Evolutionary conservation across 2,329 filamentous ascomycete genomes (phyloP).

Genomic region (Colletotrichum tanaceti): DNA sequence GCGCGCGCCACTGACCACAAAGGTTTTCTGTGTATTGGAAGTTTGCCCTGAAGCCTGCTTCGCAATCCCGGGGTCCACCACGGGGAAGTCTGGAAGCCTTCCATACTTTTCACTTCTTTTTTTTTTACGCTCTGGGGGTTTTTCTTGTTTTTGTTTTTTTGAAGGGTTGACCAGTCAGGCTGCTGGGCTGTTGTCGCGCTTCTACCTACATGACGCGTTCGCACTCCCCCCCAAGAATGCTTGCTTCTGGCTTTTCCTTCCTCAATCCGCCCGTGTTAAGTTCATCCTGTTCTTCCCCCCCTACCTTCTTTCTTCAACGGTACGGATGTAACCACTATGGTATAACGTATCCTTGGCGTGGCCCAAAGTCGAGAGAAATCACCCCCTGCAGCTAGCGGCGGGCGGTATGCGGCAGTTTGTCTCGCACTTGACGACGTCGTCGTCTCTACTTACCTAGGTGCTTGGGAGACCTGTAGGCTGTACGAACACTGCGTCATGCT

Average conservation of each 20-base stretch:
- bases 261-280: background rate
- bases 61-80: constrained; percentile 15
- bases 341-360: background rate
- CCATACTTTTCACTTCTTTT: constrained; percentile 21
- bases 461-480: too few species aligned
- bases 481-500: background rate
- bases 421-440: constrained; percentile 13
- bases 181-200: constrained; percentile 9
- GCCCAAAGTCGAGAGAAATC: background rate
- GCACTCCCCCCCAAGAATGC: background rate
- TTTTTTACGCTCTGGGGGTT: too few species aligned
- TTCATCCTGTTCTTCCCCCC: background rate
- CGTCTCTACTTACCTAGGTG: background rate
- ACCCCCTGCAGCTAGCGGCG: constrained; percentile 28
- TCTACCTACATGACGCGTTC: constrained; percentile 15
- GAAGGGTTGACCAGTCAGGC: background rate
- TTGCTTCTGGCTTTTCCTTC: constrained; percentile 10
- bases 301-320: constrained; percentile 13
- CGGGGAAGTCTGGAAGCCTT: constrained; percentile 18
- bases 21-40: constrained; percentile 30
- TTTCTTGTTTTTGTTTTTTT: too few species aligned
- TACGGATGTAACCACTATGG: too few species aligned
- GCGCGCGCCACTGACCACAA: constrained; percentile 19
- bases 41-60: constrained; percentile 16
- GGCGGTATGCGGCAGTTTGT: constrained; percentile 16